Conservation (phyloP, 371 early-diverging fungal species). For the Coemansia sp. region DNA sequence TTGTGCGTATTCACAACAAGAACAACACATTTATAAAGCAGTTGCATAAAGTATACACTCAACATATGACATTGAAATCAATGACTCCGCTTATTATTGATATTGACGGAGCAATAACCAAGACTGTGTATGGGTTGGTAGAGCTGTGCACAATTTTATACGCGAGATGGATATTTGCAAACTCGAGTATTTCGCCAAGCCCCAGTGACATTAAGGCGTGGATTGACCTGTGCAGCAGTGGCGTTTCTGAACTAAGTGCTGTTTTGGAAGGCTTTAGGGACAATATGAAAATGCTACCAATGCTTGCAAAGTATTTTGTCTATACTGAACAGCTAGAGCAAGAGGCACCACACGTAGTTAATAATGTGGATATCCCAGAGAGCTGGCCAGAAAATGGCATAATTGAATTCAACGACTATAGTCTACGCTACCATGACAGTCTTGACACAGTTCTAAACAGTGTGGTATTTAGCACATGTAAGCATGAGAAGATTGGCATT, state of each 20-base stretch:
- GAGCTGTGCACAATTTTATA: background rate
- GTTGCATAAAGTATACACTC: background rate
- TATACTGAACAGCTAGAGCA: slow-evolving; percentile 79
- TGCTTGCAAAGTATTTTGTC: slow-evolving; percentile 67
- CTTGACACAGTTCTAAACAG: slow-evolving; percentile 43
- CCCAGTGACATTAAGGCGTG: background rate
- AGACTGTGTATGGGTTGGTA: background rate
- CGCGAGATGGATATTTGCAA: background rate
- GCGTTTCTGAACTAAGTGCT: background rate
- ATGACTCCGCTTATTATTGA: background rate
- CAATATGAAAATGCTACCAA: background rate
- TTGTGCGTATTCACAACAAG: slow-evolving; percentile 11
- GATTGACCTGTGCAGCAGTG: slow-evolving; percentile 1
- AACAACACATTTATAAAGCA: background rate
- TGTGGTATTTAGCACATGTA: slow-evolving; percentile 49
- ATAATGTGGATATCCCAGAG: slow-evolving; percentile 28
- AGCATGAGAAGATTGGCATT: slow-evolving; percentile 55
- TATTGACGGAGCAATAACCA: background rate
- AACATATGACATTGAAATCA: background rate
- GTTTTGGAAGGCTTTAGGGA: background rate
- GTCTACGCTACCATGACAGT: slow-evolving; percentile 32
- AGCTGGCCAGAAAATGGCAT: slow-evolving; percentile 41
- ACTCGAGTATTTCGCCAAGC: background rate
- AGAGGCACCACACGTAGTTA: slow-evolving; percentile 67
- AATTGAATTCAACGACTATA: slow-evolving; percentile 31